These are phyloP conservation scores for Eimeria maxima DNA, from an alignment of 169 alveolate species.

Conservation along the genomic window DNA sequence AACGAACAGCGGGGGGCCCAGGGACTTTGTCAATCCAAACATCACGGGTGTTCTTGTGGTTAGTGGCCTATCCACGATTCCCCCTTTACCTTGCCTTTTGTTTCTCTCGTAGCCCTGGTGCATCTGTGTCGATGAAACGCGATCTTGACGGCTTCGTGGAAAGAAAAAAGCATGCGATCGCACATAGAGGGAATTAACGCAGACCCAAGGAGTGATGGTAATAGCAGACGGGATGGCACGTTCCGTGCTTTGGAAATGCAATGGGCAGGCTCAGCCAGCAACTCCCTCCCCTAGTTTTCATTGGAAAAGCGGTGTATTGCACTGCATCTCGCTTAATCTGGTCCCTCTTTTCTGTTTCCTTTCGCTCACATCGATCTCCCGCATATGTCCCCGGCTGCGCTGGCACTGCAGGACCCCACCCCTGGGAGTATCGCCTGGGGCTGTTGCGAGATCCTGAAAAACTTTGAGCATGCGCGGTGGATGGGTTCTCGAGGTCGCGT, in stretches of 20 bases:
- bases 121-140: too few relatives aligned
- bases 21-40: slow-evolving; percentile 88
- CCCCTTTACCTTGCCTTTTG: not conserved
- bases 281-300: not conserved
- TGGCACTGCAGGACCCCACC: slow-evolving; percentile 86
- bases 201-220: not conserved
- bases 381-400: not conserved
- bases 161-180: not conserved
- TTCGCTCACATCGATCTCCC: not conserved
- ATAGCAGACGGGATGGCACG: not conserved
- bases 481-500: slow-evolving; percentile 88
- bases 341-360: not conserved
- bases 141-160: not conserved
- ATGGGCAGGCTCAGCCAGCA: not conserved
- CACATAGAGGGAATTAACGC: not conserved
- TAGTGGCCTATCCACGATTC: not conserved
- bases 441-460: slow-evolving; percentile 86
- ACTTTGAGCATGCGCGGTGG: slow-evolving; percentile 88
- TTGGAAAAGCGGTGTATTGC: not conserved
- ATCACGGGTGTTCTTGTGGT: slow-evolving; percentile 86
- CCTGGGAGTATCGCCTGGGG: slow-evolving; percentile 91
- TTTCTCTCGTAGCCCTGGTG: not conserved
- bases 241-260: not conserved
- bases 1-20: slow-evolving; percentile 91
- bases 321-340: not conserved